Evolutionary conservation across 805 yeast species (phyloP), one percentile per base, ranked within the genome.

Genomic region (Ogataea methylovora): DNA sequence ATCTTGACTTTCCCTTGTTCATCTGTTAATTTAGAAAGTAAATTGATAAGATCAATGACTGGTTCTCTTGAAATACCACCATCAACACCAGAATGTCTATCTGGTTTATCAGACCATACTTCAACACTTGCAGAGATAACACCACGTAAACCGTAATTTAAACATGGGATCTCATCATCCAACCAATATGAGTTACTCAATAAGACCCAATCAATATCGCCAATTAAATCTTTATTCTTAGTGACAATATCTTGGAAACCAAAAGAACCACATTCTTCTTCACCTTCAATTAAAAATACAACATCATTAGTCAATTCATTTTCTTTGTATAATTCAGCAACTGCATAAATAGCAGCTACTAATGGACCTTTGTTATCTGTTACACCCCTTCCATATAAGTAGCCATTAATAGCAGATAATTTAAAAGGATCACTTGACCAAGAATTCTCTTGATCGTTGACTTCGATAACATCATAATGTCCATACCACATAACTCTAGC

Each of bases 341-440:
- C 94, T 0, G 95, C 85, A 58, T 77, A 87, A 3, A 90, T 69
- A 0, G 96, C 80, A 2, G 96, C 94, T 10, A 87, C 59, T 8
- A 83, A 62, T 0, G 98, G 98, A 0, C 98, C 98, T 54, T 90
- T 90, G 56, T 90, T 92, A 52, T 90, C 98, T 30, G 92, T 77
- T 0, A 82, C 92, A 37, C 98, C 98, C 52, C 98, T 71, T 2
- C 90, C 97, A 48, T 84, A 83, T 39, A 90, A 51, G 47, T 80
- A 86, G 0, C 97, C 97, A 52, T 90, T 81, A 39, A 71, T 69
- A 3, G 94, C 82, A 0, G 82, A 71, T 52, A 92, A 55, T 16
- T 61, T 58, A 52, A 82, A 92, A 0, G 97, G 97, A 41, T 81
- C 79, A 0, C 92, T 73, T 8, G 64, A 54, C 97, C 97, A 90